Conservation (phyloP, 176 grass and related monocot species). For the Oryza meyeriana region DNA sequence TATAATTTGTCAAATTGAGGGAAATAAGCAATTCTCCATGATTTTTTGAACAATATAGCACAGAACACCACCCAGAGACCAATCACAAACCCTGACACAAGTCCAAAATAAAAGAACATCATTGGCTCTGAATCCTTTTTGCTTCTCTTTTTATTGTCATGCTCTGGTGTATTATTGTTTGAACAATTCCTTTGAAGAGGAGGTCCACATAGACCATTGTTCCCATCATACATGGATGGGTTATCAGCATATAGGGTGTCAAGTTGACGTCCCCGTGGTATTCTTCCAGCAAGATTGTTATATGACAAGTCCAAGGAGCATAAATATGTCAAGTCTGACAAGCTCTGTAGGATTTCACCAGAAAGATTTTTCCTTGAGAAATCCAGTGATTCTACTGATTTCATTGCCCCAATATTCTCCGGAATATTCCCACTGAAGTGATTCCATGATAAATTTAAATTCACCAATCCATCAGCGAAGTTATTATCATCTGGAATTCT, state of each 20-base stretch:
- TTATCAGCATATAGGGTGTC: constrained; percentile 7
- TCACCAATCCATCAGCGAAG: neutral
- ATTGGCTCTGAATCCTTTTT: too few relatives aligned
- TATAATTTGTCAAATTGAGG: neutral
- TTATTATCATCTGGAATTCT: neutral
- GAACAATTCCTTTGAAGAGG: neutral
- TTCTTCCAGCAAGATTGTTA: constrained; percentile 37
- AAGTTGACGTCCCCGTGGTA: constrained; percentile 32
- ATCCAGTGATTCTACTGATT: neutral
- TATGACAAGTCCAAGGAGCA: constrained; percentile 35
- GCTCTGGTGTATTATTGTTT: too few relatives aligned
- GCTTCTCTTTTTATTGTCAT: too few relatives aligned
- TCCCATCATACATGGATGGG: constrained; percentile 33
- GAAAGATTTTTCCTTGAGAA: constrained; percentile 27
- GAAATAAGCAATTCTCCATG: constrained; percentile 22
- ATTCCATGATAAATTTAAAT: constrained; percentile 12
- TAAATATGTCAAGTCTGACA: constrained; percentile 27
- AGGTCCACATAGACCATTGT: constrained; percentile 12
- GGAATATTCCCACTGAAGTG: neutral
- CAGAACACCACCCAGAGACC: constrained; percentile 32
- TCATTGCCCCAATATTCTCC: neutral
- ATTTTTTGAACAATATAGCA: constrained; percentile 12
- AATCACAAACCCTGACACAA: constrained; percentile 10
- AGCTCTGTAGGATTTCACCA: constrained; percentile 17
- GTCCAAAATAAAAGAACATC: neutral